Percentiles rank a stretch among this genome's conserved stretches.
phyloP scores from a whole-genome alignment of 495 filamentous ascomycete species.

The Daldinia loculata region DNA sequence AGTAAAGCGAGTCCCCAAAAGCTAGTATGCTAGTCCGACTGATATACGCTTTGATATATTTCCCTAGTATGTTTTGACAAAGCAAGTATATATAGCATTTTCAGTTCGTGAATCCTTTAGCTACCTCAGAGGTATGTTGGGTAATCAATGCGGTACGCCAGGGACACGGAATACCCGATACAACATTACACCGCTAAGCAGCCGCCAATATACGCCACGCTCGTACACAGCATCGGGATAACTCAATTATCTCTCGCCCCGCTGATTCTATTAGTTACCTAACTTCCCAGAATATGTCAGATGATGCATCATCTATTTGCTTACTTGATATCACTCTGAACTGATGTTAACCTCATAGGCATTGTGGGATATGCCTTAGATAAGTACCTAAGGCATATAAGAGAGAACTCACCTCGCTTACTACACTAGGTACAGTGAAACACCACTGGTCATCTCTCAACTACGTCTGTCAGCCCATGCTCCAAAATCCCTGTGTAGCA shows the following conservation, averaged over 20 bases:
- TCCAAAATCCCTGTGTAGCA: background rate
- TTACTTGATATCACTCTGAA: conserved; percentile 47
- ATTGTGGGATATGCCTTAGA: background rate
- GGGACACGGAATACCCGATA: background rate
- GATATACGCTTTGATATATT: background rate
- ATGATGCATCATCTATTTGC: background rate
- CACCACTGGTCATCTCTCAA: conserved; percentile 49
- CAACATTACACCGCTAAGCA: background rate
- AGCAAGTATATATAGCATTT: no score
- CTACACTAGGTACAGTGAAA: conserved; percentile 47
- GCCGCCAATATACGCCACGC: background rate
- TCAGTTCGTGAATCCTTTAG: no score
- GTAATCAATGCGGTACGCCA: no score
- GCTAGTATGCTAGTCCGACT: background rate
- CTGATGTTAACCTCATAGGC: background rate
- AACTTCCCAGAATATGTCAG: background rate
- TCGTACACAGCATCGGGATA: background rate
- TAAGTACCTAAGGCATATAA: background rate
- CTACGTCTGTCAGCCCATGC: conserved; percentile 38
- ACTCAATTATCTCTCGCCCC: conserved; percentile 28
- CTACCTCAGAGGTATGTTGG: no score
- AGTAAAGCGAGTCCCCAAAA: background rate
- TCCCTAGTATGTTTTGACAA: background rate
- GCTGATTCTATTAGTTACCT: conserved; percentile 25
- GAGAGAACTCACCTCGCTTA: conserved; percentile 44